phyloP scores from a whole-genome alignment of 805 yeast species.

The Nakazawaea ambrosiae region DNA sequence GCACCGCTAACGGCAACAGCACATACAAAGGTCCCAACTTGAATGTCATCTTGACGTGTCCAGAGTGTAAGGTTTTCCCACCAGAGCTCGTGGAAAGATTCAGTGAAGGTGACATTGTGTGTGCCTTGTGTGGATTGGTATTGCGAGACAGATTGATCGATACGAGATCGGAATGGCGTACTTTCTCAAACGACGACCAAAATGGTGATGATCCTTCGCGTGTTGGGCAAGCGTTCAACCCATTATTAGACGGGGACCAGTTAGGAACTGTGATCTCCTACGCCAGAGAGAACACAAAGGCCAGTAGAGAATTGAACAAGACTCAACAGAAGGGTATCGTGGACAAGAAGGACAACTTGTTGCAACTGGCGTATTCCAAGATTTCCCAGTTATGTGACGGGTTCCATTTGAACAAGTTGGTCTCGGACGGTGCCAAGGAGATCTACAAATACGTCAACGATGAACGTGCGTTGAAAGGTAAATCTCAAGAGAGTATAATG shows the following conservation, averaged over 20 bases:
- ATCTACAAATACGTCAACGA: conserved; percentile 89
- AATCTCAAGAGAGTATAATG: conserved; percentile 89
- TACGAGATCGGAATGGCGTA: conserved; percentile 97
- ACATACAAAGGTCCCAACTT: conserved; percentile 88
- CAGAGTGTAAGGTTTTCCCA: conserved; percentile 93
- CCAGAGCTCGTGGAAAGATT: conserved; percentile 93
- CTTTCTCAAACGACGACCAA: conserved; percentile 95
- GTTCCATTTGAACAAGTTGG: conserved; percentile 87
- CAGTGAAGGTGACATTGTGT: conserved; percentile 97
- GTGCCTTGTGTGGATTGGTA: conserved; percentile 94
- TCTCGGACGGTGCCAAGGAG: conserved; percentile 96
- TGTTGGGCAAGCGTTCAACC: conserved; percentile 97
- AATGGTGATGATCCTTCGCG: conserved; percentile 98
- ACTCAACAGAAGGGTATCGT: conserved; percentile 83
- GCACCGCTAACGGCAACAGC: too few species aligned
- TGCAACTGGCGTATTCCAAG: conserved; percentile 83
- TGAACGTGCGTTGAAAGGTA: conserved; percentile 78
- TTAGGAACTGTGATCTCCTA: conserved; percentile 88
- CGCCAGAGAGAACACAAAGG: conserved; percentile 76
- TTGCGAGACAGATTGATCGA: conserved; percentile 89
- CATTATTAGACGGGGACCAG: conserved; percentile 84
- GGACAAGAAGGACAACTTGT: conserved; percentile 81
- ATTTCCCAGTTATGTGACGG: conserved; percentile 97
- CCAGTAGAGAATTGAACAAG: conserved; percentile 84
- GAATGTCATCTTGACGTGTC: conserved; percentile 86